phyloP scores from a whole-genome alignment of 768 basidiomycete species.

The Cyathus striatus region DNA sequence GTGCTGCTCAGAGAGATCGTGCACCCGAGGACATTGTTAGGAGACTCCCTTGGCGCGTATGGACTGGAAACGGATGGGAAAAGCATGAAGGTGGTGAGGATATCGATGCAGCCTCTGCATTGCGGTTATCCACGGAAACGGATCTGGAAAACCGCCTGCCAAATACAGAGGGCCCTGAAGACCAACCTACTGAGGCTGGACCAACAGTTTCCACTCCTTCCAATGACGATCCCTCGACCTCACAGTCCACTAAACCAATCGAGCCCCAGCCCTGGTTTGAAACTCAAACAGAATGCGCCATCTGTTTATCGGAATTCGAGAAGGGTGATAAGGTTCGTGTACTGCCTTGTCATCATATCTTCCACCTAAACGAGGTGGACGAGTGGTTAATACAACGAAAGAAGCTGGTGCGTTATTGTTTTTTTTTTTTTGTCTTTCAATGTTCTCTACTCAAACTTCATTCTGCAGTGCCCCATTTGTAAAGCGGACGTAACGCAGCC shows the following conservation, averaged over 20 bases:
- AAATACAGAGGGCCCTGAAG: too few species aligned
- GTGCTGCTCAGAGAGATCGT: slow-evolving; percentile 78
- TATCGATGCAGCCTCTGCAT: slow-evolving; percentile 18
- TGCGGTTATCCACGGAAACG: slow-evolving; percentile 17
- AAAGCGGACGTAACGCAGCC: slow-evolving; percentile 87
- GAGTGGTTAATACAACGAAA: slow-evolving; percentile 90
- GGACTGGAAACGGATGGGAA: slow-evolving; percentile 79
- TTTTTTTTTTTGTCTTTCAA: neutral
- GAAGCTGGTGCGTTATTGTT: slow-evolving; percentile 66
- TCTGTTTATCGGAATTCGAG: slow-evolving; percentile 83
- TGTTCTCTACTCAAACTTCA: neutral
- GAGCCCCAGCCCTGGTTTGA: slow-evolving; percentile 71
- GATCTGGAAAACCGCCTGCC: slow-evolving; percentile 39
- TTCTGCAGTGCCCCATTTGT: slow-evolving; percentile 79
- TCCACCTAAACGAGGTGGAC: slow-evolving; percentile 89
- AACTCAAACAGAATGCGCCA: slow-evolving; percentile 82
- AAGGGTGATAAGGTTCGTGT: slow-evolving; percentile 89
- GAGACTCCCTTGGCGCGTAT: slow-evolving; percentile 75
- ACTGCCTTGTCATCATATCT: slow-evolving; percentile 91
- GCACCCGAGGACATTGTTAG: slow-evolving; percentile 80
- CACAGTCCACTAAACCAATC: slow-evolving; percentile 20
- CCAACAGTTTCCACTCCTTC: slow-evolving; percentile 2
- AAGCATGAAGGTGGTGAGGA: slow-evolving; percentile 53
- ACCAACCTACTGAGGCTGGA: slow-evolving; percentile 8
- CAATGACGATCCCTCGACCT: slow-evolving; percentile 32